phyloP scores from a whole-genome alignment of 768 basidiomycete genomes.

The Collybia nuda region DNA sequence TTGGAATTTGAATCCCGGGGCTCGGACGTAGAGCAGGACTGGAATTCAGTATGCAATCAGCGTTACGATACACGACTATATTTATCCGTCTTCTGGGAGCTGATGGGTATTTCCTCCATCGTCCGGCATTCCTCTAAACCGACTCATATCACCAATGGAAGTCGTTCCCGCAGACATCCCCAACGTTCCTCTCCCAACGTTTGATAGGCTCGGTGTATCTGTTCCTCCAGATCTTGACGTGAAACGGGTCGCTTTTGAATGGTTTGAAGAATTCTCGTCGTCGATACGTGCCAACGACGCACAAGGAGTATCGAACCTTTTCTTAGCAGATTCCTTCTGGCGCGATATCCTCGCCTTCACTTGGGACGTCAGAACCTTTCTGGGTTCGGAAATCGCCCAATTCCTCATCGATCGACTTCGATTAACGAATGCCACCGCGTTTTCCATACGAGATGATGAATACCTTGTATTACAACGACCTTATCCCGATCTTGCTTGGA shows the following conservation, averaged over 20 bases:
- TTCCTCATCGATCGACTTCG: conserved; percentile 17
- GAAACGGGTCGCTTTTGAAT: conserved; percentile 18
- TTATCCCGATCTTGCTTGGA: conserved; percentile 55
- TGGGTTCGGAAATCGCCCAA: conserved; percentile 12
- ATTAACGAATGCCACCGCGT: conserved; percentile 20
- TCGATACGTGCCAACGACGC: conserved; percentile 14
- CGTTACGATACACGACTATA: too few relatives aligned
- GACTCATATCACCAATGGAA: neutral
- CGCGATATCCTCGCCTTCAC: conserved; percentile 23
- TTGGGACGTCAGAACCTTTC: conserved; percentile 24
- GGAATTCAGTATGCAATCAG: too few relatives aligned
- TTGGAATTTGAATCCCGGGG: too few relatives aligned
- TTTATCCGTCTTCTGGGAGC: too few relatives aligned
- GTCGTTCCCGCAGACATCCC: conserved; percentile 5
- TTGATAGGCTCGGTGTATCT: conserved; percentile 21
- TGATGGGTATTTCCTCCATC: too few relatives aligned
- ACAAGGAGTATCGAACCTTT: conserved; percentile 12
- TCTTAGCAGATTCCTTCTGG: conserved; percentile 18
- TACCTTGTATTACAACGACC: conserved; percentile 35
- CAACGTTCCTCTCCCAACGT: conserved; percentile 22
- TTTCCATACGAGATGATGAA: conserved; percentile 27
- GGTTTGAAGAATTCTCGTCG: conserved; percentile 22
- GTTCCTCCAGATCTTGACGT: conserved; percentile 19
- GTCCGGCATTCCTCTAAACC: neutral
- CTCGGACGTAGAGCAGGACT: too few relatives aligned